Percentiles rank a stretch among this genome's conserved stretches.
phyloP scores from a whole-genome alignment of 345 rosid genomes.

The Lepidium sativum region DNA sequence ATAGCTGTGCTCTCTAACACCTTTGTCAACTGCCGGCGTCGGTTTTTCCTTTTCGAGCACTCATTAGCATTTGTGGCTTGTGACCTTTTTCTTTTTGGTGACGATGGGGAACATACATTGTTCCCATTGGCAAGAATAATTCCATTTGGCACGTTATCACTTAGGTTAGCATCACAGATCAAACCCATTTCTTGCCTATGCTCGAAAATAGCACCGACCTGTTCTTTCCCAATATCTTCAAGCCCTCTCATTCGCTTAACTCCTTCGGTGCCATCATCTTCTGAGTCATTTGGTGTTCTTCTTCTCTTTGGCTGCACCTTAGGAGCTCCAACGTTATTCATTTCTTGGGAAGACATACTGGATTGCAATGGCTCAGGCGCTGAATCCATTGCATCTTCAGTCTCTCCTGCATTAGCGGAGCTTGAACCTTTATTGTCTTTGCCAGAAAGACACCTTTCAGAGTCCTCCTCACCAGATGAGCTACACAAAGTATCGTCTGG shows the following conservation, averaged over 20 bases:
- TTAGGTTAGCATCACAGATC: conserved; percentile 31
- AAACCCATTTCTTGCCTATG: conserved; percentile 33
- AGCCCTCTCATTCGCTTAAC: conserved; percentile 97
- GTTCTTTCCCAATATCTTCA: conserved; percentile 71
- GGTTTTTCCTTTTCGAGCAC: conserved; percentile 55
- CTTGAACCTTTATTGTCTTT: conserved; percentile 40
- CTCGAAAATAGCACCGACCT: conserved; percentile 25
- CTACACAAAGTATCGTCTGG: conserved; percentile 25
- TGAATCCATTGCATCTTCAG: conserved; percentile 37
- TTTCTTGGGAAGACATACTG: conserved; percentile 60
- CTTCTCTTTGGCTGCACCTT: conserved; percentile 66
- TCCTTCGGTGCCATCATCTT: conserved; percentile 95
- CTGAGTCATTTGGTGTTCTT: conserved; percentile 94
- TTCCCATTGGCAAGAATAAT: conserved; percentile 36
- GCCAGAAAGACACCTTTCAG: conserved; percentile 40
- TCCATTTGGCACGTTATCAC: conserved; percentile 45
- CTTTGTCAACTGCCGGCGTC: conserved; percentile 77
- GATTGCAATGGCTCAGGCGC: conserved; percentile 62
- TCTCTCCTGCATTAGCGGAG: conserved; percentile 29
- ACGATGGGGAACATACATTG: conserved; percentile 36
- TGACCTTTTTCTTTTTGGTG: conserved; percentile 56
- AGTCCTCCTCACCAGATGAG: conserved; percentile 40
- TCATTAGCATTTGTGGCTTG: conserved; percentile 54
- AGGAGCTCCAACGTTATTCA: conserved; percentile 33
- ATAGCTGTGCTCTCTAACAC: conserved; percentile 85